Percentiles rank a stretch among this genome's conserved stretches.
phyloP scores from a whole-genome alignment of 2,329 filamentous ascomycete species.

The Sclerotiophoma versabilis region DNA sequence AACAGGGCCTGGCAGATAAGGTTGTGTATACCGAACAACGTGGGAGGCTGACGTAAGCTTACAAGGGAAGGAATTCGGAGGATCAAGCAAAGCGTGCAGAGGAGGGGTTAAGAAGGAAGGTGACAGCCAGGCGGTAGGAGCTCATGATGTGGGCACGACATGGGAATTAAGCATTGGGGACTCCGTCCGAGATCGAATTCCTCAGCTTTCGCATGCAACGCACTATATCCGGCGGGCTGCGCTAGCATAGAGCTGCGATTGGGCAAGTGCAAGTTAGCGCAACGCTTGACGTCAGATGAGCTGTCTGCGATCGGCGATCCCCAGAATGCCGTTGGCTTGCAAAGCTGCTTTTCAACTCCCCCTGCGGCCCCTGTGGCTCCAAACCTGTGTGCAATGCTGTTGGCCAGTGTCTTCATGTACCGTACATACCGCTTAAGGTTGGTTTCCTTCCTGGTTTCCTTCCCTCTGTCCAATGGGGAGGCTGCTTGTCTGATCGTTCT shows the following conservation, averaged over 20 bases:
- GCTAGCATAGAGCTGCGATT: constrained; percentile 6
- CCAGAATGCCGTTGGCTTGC: background rate
- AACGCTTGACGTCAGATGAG: background rate
- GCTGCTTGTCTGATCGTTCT: background rate
- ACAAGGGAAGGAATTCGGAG: background rate
- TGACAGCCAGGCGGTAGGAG: background rate
- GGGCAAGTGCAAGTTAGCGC: background rate
- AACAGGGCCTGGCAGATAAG: background rate
- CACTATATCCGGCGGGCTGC: constrained; percentile 5
- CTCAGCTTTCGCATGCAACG: constrained; percentile 19
- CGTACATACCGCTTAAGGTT: too few species aligned
- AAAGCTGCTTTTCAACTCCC: background rate
- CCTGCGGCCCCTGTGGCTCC: constrained; percentile 2
- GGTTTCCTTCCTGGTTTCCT: too few species aligned
- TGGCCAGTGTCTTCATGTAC: background rate
- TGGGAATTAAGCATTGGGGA: constrained; percentile 12
- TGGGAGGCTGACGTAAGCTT: too few species aligned
- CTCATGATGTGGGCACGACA: background rate
- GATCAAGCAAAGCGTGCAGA: background rate
- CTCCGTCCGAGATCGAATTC: constrained; percentile 15
- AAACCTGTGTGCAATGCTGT: background rate
- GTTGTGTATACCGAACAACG: too few species aligned
- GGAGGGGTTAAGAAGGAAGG: constrained; percentile 3
- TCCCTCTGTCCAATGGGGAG: too few species aligned
- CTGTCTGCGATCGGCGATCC: constrained; percentile 9